Conservation (phyloP, 495 filamentous ascomycete genomes). For the Podospora conica region DNA sequence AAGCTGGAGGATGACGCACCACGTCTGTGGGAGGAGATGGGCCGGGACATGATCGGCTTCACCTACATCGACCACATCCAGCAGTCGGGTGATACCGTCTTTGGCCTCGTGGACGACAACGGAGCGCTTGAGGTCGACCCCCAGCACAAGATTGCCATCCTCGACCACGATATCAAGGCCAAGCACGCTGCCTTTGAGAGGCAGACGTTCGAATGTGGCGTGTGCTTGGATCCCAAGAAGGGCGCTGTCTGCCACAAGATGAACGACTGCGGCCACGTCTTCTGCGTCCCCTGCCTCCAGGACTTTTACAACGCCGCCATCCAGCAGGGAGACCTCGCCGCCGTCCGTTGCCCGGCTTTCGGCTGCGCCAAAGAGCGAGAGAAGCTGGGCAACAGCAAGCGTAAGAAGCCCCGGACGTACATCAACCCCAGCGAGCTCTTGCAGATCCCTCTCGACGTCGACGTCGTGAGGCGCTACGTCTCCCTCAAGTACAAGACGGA, state of each 20-base stretch:
- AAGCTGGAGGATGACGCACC: constrained; percentile 55
- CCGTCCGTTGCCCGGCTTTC: constrained; percentile 70
- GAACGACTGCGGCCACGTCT: constrained; percentile 79
- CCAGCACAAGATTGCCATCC: constrained; percentile 62
- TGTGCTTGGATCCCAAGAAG: constrained; percentile 93
- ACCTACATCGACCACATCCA: constrained; percentile 83
- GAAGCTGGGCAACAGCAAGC: constrained; percentile 28
- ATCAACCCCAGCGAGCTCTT: constrained; percentile 82
- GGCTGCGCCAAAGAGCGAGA: constrained; percentile 62
- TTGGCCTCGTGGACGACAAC: constrained; percentile 56
- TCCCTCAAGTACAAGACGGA: constrained; percentile 85
- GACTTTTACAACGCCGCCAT: constrained; percentile 88
- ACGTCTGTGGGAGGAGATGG: constrained; percentile 76
- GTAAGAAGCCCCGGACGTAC: constrained; percentile 50
- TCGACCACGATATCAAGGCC: constrained; percentile 72
- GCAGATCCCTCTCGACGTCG: constrained; percentile 71
- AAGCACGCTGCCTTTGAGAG: constrained; percentile 69
- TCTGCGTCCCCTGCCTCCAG: constrained; percentile 76
- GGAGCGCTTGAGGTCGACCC: constrained; percentile 48
- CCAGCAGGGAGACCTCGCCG: constrained; percentile 70
- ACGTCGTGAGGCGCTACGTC: constrained; percentile 77
- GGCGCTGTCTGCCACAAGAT: constrained; percentile 73
- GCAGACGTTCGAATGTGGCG: constrained; percentile 81
- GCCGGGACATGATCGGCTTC: constrained; percentile 69
- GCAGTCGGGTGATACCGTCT: constrained; percentile 68